Conservation (phyloP, 1,284 basidiomycete genomes). For the Tilletia horrida region DNA sequence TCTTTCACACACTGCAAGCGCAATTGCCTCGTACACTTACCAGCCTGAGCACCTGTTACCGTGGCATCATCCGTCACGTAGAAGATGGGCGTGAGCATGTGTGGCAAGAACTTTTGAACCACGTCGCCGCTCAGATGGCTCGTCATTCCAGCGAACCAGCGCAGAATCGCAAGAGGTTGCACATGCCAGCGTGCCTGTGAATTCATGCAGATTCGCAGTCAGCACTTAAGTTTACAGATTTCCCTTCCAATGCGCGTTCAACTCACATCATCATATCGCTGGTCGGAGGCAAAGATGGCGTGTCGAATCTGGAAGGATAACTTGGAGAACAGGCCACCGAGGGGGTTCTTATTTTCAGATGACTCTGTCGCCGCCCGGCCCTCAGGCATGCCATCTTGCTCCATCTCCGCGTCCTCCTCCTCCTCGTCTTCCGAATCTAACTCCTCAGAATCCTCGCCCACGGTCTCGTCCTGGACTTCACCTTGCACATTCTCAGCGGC, state of each 20-base stretch:
- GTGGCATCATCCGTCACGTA: conserved; percentile 74
- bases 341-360: conserved; percentile 61
- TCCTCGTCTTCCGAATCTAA: conserved; percentile 19
- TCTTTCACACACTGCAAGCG: background rate
- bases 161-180: conserved; percentile 73
- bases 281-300: conserved; percentile 46
- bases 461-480: background rate
- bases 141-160: conserved; percentile 54
- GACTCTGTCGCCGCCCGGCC: conserved; percentile 25
- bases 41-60: conserved; percentile 69
- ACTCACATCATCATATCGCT: conserved; percentile 13
- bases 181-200: conserved; percentile 51
- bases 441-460: background rate
- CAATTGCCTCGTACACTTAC: background rate
- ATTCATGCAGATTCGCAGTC: no score
- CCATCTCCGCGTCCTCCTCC: conserved; percentile 21
- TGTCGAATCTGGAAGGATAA: conserved; percentile 76
- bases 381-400: conserved; percentile 20
- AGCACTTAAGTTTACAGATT: no score
- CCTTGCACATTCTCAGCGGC: background rate
- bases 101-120: conserved; percentile 64
- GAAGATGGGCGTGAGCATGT: conserved; percentile 77
- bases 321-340: conserved; percentile 90
- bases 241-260: no score
- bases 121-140: conserved; percentile 23